Percentiles rank a stretch among this genome's conserved stretches.
phyloP scores from a whole-genome alignment of 352 stramenopile species.

The Phytophthora crassamura region DNA sequence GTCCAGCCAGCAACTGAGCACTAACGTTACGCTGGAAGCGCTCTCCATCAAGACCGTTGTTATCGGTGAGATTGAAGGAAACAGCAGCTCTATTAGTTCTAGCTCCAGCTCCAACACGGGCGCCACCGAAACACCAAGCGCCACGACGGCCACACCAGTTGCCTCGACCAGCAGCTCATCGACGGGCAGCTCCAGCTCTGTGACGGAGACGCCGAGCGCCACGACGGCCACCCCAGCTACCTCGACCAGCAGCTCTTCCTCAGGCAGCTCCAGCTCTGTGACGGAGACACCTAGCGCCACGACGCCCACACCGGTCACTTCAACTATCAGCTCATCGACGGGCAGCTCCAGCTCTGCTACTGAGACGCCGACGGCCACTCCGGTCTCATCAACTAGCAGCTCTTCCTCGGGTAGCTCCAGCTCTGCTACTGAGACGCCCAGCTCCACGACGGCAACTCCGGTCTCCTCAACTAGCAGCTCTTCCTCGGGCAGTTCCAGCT shows the following conservation, averaged over 20 bases:
- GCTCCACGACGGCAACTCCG: not conserved
- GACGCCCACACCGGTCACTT: not conserved
- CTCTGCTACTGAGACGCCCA: conserved; percentile 1
- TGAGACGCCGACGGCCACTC: conserved; percentile 8
- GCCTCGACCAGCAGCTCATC: not conserved
- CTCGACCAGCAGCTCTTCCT: not conserved
- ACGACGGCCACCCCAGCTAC: conserved; percentile 1
- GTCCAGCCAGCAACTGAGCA: conserved; percentile 41
- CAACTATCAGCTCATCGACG: too few species aligned
- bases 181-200: conserved; percentile 4
- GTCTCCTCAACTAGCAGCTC: not conserved
- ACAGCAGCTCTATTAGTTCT: conserved; percentile 16
- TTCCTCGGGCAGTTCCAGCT: not conserved
- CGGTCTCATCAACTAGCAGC: not conserved
- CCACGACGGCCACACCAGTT: not conserved
- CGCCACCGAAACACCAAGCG: conserved; percentile 1
- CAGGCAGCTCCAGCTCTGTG: not conserved
- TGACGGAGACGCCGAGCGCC: conserved; percentile 12
- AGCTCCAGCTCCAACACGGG: not conserved
- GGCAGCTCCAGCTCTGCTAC: conserved; percentile 15
- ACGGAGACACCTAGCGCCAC: conserved; percentile 2
- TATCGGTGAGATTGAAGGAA: conserved; percentile 37
- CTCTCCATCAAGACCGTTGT: conserved; percentile 63
- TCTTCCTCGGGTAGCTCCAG: not conserved
- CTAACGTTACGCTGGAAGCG: conserved; percentile 45